Conservation (phyloP, 1,284 basidiomycete species). For the Pseudozyma hubeiensis region DNA sequence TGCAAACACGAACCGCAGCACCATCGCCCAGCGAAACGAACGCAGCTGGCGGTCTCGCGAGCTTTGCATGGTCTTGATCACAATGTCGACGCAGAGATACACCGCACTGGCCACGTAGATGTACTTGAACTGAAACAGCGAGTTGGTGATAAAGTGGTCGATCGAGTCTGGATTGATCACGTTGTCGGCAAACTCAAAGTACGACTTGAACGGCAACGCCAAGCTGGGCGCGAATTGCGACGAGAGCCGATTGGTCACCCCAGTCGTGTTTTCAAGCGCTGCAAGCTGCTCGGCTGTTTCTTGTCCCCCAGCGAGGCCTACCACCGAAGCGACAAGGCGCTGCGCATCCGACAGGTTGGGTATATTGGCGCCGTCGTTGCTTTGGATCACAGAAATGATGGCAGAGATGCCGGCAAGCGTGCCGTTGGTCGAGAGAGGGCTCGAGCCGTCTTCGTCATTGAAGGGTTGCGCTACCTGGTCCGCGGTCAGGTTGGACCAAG, state of each 20-base stretch:
- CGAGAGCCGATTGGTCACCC: slow-evolving; percentile 16
- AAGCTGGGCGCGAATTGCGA: slow-evolving; percentile 20
- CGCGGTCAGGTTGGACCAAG: slow-evolving; percentile 16
- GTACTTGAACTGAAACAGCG: slow-evolving; percentile 47
- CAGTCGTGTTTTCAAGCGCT: slow-evolving; percentile 9
- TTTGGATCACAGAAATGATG: slow-evolving; percentile 38
- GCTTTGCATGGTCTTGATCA: slow-evolving; percentile 43
- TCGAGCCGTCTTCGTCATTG: slow-evolving; percentile 6
- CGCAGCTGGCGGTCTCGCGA: slow-evolving; percentile 7
- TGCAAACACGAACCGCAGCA: slow-evolving; percentile 23
- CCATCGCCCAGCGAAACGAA: slow-evolving; percentile 30
- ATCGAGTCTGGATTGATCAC: slow-evolving; percentile 38
- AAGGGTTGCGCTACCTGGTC: slow-evolving; percentile 2
- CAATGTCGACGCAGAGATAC: slow-evolving; percentile 31
- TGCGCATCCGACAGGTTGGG: slow-evolving; percentile 24
- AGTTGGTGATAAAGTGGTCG: slow-evolving; percentile 18
- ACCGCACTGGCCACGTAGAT: slow-evolving; percentile 40
- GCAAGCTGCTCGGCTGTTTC: slow-evolving; percentile 6
- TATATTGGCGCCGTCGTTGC: slow-evolving; percentile 37
- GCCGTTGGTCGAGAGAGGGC: slow-evolving; percentile 19
- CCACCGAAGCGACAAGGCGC: slow-evolving; percentile 23
- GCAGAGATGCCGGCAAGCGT: slow-evolving; percentile 19
- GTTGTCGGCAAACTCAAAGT: slow-evolving; percentile 33
- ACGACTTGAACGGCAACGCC: slow-evolving; percentile 28
- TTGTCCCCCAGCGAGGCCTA: slow-evolving; percentile 21